Base-by-base conservation (phyloP, 441 rosid species). In the Erysimum pusillum region DNA sequence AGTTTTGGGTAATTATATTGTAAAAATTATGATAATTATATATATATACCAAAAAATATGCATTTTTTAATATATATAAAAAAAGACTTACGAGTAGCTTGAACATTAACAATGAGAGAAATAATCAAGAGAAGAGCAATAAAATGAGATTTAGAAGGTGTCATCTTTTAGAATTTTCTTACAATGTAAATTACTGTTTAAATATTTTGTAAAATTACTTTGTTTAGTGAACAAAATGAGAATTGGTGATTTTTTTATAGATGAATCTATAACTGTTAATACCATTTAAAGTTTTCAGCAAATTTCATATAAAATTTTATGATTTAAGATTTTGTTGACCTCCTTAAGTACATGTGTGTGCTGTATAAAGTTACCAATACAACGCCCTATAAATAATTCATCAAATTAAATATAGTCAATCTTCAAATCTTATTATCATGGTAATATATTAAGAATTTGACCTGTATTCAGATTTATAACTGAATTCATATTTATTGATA, bases 31-130 rank as follows among this genome's bases (percentile, higher is more conserved):
- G 17, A 17, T 13, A 59, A 9, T 2, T 18, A 2, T 15, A 64
- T 25, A 9, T 64, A 45, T 28, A 44, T 25, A 25, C 18, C 31
- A 14, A 9, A 17, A 10, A 46, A 32, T 6, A 45, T 62, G 10
- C 1, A 25, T 6, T 4, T 31, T 10, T 45, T 32, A 15, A 15
- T 32, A 48, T 11, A 17, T 4, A 25, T n/a, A 4, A 7, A 20
- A 10, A 35, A n/a, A 20, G 25, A 25, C 69, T 72, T 62, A 72
- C 62, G 42, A 51, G 10, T 2, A 1, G 69, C 28, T 51, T 72
- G 53, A 49, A 39, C 62, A 62, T 39, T 39, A 4, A 39, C 36
- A 9, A 39, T 31, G 2, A 63, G 7, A 5, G 14, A 62, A 51
- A 46, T 28, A 5, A 39, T 3, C 3, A 72, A 4, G 7, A 72